phyloP scores from a whole-genome alignment of 441 rosid genomes.

The Gossypium davidsonii region DNA sequence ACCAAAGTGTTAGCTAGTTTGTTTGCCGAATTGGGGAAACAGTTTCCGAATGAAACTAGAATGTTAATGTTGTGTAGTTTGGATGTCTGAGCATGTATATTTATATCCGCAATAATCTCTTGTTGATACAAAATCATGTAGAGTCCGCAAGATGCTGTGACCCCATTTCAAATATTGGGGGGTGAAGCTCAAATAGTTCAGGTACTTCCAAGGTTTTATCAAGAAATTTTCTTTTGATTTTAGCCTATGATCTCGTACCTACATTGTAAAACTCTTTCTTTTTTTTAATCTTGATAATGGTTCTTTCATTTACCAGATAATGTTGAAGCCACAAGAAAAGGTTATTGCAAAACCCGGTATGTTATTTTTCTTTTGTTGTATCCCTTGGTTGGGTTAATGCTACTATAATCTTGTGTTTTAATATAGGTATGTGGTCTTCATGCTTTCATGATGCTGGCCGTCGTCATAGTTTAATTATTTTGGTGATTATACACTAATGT shows the following conservation, averaged over 20 bases:
- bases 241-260: background rate
- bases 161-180: conserved; percentile 93
- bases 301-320: conserved; percentile 47
- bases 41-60: background rate
- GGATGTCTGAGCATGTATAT: background rate
- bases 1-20: background rate
- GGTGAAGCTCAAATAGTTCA: conserved; percentile 98
- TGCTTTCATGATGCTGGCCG: background rate
- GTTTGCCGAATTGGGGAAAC: background rate
- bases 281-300: conserved; percentile 5
- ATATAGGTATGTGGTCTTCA: background rate
- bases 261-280: background rate
- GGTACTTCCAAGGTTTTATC: conserved; percentile 31
- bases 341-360: conserved; percentile 84
- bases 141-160: conserved; percentile 84
- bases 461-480: background rate
- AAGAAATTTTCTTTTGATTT: background rate
- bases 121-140: conserved; percentile 27
- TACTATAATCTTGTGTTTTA: background rate
- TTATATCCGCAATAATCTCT: conserved; percentile 4
- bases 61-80: background rate
- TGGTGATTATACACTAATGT: background rate
- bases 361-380: conserved; percentile 7
- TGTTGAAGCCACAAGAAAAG: conserved; percentile 90
- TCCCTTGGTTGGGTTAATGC: background rate